Conservation (phyloP, 2,329 filamentous ascomycete genomes). For the Fusarium anthophilum region DNA sequence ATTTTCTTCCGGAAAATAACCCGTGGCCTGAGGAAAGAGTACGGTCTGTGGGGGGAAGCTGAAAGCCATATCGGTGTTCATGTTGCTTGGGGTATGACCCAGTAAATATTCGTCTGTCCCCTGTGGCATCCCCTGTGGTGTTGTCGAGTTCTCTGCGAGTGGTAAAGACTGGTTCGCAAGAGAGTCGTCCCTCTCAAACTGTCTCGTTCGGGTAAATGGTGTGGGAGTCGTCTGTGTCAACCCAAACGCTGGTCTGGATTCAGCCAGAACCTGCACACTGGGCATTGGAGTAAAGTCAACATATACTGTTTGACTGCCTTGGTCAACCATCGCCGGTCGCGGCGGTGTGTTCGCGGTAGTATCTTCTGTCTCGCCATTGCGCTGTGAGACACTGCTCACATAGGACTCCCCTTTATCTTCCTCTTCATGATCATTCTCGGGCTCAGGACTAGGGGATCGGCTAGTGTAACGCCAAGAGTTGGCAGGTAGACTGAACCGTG, state of each 20-base stretch:
- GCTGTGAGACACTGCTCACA: background rate
- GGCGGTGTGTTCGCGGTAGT: slow-evolving; percentile 30
- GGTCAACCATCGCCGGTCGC: slow-evolving; percentile 48
- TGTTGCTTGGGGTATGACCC: slow-evolving; percentile 12
- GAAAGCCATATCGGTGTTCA: slow-evolving; percentile 25
- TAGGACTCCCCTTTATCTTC: slow-evolving; percentile 12
- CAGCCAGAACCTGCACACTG: slow-evolving; percentile 43
- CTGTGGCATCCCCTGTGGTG: slow-evolving; percentile 1
- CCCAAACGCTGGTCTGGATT: slow-evolving; percentile 37
- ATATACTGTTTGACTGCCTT: slow-evolving; percentile 48
- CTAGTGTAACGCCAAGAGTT: slow-evolving; percentile 79
- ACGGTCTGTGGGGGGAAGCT: slow-evolving; percentile 29
- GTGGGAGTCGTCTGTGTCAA: slow-evolving; percentile 40
- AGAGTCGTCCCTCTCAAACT: slow-evolving; percentile 10
- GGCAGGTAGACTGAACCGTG: slow-evolving; percentile 73
- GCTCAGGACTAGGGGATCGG: slow-evolving; percentile 75
- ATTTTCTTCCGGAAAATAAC: slow-evolving; percentile 17
- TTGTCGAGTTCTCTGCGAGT: slow-evolving; percentile 10
- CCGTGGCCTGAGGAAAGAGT: slow-evolving; percentile 27
- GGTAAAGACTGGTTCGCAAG: slow-evolving; percentile 18
- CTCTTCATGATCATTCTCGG: slow-evolving; percentile 47
- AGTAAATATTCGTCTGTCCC: slow-evolving; percentile 15
- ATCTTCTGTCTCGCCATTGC: slow-evolving; percentile 16
- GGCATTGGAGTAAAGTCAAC: slow-evolving; percentile 42
- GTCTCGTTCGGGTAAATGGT: slow-evolving; percentile 37